phyloP scores from a whole-genome alignment of 2,329 filamentous ascomycete species.

The Penicillium sp. region DNA sequence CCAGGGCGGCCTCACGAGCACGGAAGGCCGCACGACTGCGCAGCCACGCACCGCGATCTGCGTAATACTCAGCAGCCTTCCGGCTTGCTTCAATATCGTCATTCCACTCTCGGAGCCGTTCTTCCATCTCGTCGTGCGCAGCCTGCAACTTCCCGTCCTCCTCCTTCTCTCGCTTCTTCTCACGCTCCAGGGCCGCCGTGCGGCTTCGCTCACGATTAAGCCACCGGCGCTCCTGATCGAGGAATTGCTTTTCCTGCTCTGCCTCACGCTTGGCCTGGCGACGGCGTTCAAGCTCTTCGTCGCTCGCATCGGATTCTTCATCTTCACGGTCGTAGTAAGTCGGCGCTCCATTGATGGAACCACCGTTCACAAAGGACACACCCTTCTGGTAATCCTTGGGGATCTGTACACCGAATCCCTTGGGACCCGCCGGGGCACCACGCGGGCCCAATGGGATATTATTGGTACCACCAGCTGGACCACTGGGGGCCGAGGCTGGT shows the following conservation, averaged over 20 bases:
- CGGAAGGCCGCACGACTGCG: conserved; percentile 71
- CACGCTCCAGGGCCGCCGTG: conserved; percentile 77
- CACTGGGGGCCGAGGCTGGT: conserved; percentile 56
- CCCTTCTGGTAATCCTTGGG: conserved; percentile 70
- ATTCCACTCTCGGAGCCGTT: conserved; percentile 75
- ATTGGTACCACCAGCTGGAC: conserved; percentile 61
- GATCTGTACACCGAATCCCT: conserved; percentile 57
- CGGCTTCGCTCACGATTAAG: conserved; percentile 79
- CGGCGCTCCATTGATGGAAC: conserved; percentile 56
- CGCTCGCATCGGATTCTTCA: conserved; percentile 80
- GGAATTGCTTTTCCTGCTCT: conserved; percentile 73
- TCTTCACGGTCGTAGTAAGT: conserved; percentile 63
- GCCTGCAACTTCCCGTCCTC: conserved; percentile 63
- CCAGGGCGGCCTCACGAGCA: conserved; percentile 66
- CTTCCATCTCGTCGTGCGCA: conserved; percentile 62
- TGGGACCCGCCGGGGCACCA: conserved; percentile 68
- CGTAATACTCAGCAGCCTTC: conserved; percentile 76
- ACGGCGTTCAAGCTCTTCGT: conserved; percentile 74
- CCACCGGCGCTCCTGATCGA: conserved; percentile 86
- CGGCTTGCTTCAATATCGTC: conserved; percentile 75
- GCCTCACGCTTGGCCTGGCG: conserved; percentile 64
- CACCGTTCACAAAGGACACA: conserved; percentile 77
- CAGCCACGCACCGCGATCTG: conserved; percentile 77
- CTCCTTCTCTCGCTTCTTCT: conserved; percentile 71
- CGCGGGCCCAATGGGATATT: conserved; percentile 71